Evolutionary conservation across 2,329 filamentous ascomycete species (phyloP).

Genomic region (Neofusicoccum cordaticola): DNA sequence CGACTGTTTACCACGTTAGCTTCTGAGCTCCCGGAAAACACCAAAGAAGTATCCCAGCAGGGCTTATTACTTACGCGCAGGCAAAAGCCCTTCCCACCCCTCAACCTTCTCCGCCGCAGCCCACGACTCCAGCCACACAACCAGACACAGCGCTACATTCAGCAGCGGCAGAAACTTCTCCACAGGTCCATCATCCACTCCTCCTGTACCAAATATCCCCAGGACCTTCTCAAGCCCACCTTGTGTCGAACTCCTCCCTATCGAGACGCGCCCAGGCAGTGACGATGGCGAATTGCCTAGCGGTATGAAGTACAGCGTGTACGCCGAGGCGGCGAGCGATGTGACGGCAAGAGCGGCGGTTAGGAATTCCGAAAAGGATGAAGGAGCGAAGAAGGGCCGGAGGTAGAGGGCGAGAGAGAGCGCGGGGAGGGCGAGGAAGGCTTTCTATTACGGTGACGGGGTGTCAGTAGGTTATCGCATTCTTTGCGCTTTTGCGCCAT

Average conservation of each 20-base stretch:
- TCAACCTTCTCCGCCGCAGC: constrained; percentile 25
- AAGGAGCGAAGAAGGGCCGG: constrained; percentile 43
- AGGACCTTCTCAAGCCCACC: neutral
- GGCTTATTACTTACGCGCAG: constrained; percentile 22
- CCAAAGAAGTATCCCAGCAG: neutral
- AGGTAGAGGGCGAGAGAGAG: constrained; percentile 57
- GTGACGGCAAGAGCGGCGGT: constrained; percentile 59
- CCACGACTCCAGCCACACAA: constrained; percentile 44
- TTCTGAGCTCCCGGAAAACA: constrained; percentile 22
- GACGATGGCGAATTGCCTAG: constrained; percentile 41
- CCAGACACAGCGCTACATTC: constrained; percentile 53
- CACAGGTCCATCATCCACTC: constrained; percentile 47
- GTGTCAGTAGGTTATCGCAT: constrained; percentile 45
- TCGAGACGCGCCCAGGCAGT: constrained; percentile 21
- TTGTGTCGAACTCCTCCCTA: constrained; percentile 17
- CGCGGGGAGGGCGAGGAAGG: constrained; percentile 60
- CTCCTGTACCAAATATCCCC: neutral
- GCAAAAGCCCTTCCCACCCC: constrained; percentile 37
- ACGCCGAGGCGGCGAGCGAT: constrained; percentile 62
- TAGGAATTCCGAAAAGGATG: constrained; percentile 39
- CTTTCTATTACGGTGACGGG: constrained; percentile 17
- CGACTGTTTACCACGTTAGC: constrained; percentile 35
- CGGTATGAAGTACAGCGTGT: constrained; percentile 57
- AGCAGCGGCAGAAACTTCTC: constrained; percentile 57
- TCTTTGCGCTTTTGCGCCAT: constrained; percentile 23